Conservation (phyloP, 768 basidiomycete species). For the Russula emetica region DNA sequence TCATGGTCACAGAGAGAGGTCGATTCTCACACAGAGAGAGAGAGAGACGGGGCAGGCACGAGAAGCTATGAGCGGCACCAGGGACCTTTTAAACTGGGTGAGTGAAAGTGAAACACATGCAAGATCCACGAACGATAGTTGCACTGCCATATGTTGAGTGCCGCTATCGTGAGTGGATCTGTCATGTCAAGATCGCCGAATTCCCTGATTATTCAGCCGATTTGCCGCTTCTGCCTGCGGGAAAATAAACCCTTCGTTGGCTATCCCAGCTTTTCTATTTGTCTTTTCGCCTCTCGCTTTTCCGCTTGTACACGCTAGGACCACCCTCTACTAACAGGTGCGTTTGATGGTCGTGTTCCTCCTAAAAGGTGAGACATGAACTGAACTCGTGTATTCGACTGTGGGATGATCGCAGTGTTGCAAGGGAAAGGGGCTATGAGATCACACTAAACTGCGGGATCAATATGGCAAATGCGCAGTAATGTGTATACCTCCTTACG, state of each 20-base stretch:
- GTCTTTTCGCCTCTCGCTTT: neutral
- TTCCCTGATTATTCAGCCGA: neutral
- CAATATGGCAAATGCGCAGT: constrained; percentile 16
- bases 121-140: too few relatives aligned
- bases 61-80: neutral
- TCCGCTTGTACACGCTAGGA: neutral
- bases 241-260: too few relatives aligned
- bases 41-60: neutral
- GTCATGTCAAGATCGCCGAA: too few relatives aligned
- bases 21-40: neutral
- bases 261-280: neutral
- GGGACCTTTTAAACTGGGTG: constrained; percentile 1
- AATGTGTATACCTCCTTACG: neutral
- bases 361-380: neutral
- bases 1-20: constrained; percentile 28
- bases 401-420: neutral
- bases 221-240: neutral
- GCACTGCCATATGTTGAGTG: too few relatives aligned
- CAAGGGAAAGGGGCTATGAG: neutral
- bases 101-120: neutral
- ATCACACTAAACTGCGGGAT: neutral
- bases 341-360: neutral
- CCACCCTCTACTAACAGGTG: neutral
- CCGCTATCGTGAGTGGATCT: too few relatives aligned
- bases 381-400: neutral